phyloP scores from a whole-genome alignment of 371 early-diverging fungal genomes.

The Mucor plumbeus region DNA sequence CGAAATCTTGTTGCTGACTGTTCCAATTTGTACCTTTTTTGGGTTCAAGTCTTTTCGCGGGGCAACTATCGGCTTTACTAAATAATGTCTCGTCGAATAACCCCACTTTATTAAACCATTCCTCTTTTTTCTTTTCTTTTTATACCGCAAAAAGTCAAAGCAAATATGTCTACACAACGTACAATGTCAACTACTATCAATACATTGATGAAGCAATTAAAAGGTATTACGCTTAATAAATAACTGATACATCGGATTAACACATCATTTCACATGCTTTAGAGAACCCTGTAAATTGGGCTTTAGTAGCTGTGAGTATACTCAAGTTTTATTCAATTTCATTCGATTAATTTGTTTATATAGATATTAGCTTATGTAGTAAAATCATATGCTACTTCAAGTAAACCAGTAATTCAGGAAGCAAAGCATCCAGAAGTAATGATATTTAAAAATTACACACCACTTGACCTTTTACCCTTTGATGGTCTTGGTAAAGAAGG shows the following conservation, averaged over 20 bases:
- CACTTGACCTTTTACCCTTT: constrained; percentile 67
- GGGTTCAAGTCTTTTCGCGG: background rate
- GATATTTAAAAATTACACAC: constrained; percentile 72
- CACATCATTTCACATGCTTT: background rate
- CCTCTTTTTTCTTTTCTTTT: background rate
- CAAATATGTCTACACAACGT: constrained; percentile 18
- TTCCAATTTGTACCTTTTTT: background rate
- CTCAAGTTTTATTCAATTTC: background rate
- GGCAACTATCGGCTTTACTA: background rate
- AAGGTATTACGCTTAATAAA: constrained; percentile 3
- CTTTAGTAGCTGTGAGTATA: constrained; percentile 23
- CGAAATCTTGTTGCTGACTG: background rate
- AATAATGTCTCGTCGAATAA: background rate
- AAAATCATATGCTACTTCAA: constrained; percentile 9
- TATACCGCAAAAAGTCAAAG: background rate
- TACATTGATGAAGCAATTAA: constrained; percentile 23
- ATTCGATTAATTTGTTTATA: background rate
- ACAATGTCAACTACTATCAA: constrained; percentile 22
- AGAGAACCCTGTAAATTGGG: constrained; percentile 38
- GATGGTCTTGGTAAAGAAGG: constrained; percentile 54
- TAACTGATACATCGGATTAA: background rate
- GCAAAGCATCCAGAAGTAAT: constrained; percentile 62
- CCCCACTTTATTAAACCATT: background rate
- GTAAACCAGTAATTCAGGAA: constrained; percentile 24
- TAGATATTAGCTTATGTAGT: constrained; percentile 29